Percentiles rank a stretch among this genome's conserved stretches.
These are phyloP conservation scores for Dioszegia hungarica DNA, from an alignment of 768 basidiomycete species.

Conservation along the genomic window DNA sequence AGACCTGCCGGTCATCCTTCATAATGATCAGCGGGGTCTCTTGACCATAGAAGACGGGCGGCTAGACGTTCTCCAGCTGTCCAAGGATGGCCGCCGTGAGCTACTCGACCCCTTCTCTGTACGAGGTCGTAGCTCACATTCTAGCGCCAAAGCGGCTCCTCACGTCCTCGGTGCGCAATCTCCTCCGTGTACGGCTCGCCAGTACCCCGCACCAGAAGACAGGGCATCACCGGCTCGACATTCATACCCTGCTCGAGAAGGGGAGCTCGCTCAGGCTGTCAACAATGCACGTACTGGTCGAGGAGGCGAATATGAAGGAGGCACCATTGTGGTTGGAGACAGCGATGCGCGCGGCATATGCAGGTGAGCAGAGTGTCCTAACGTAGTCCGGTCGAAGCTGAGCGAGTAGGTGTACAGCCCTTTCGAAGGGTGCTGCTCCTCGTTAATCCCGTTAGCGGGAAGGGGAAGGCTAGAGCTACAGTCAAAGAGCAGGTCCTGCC, in stretches of 20 bases:
- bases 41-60: conserved; percentile 39
- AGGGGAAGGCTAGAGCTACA: conserved; percentile 40
- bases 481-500: conserved; percentile 42
- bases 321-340: conserved; percentile 34
- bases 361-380: no score
- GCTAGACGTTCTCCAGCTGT: conserved; percentile 38
- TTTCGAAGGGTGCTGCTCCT: conserved; percentile 35
- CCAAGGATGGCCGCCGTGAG: conserved; percentile 40
- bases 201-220: background rate
- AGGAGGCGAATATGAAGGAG: conserved; percentile 28
- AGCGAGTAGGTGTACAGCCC: conserved; percentile 26
- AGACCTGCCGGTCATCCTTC: conserved; percentile 38
- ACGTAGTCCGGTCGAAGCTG: background rate
- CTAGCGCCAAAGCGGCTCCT: conserved; percentile 38
- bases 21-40: conserved; percentile 39
- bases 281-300: conserved; percentile 39
- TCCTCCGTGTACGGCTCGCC: conserved; percentile 22
- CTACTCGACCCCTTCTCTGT: background rate
- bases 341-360: conserved; percentile 28
- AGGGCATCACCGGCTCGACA: conserved; percentile 23
- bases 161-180: conserved; percentile 21
- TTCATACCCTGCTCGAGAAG: conserved; percentile 23
- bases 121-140: background rate
- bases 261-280: conserved; percentile 13
- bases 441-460: conserved; percentile 49